Base-by-base conservation (phyloP, 495 filamentous ascomycete species). In the Aspergillus sclerotiicarbonarius region DNA sequence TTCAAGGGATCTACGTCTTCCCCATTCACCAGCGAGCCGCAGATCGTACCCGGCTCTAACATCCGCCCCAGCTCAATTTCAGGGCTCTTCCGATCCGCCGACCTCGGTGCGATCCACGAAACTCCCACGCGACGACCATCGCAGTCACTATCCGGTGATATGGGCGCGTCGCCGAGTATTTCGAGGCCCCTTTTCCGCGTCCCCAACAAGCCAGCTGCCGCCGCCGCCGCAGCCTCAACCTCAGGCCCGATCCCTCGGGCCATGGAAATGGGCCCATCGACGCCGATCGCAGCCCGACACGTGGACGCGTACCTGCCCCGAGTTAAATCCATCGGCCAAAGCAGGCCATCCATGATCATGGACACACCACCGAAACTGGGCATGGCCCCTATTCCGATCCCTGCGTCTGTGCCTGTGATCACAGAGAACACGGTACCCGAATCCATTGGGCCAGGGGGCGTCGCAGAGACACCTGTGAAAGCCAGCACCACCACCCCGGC, bases 81-180 rank as follows among this genome's bases (percentile, higher is more conserved):
- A 12, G 56, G 43, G 30, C 32, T 32, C 10, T 21, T 52, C 5
- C 53, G 54, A 66, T 46, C 54, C 15, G 39, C 29, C 39, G 59
- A 70, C 58, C 54, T 65, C 44, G 64, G 65, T 8, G 59, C 65
- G 5, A 63, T 82, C n/a, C 71, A 78, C 56, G 80, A 83, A 48
- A 88, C 85, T 2, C 80, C 83, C 1, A 80, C 83, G 0, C 76
- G 78, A 4, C 72, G 78, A 16, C 66, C 77, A 16, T 61, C 73
- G 0, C 80, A 74, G 54, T 63, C 70, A 54, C 41, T 63, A 61
- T 53, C 73, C 15, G 7, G 63, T 52, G 19, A 16, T 30, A 19
- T 57, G 29, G 48, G 20, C 4, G 58, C 59, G 31, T 60, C 60
- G 16, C 62, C 53, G 47, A 61, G 49, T 44, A 51, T 60, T 51